Evolutionary conservation across 73 alveolate genomes (phyloP).

Genomic region (Paramecium bursaria): DNA sequence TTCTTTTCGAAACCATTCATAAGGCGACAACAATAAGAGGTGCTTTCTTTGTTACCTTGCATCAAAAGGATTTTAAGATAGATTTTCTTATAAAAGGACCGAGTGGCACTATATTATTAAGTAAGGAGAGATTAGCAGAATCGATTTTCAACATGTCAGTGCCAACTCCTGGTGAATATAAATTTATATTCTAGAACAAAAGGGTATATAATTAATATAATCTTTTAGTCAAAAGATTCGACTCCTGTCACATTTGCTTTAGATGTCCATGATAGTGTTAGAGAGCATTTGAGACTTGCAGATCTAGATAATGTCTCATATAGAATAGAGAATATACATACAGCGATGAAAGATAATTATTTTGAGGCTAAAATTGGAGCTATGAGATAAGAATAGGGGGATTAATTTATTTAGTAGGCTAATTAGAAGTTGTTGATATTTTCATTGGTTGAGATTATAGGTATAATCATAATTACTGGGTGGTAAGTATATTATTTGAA

Average conservation of each 20-base stretch:
- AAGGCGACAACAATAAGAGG: conserved; percentile 14
- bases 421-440: conserved; percentile 9
- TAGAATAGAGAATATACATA: conserved; percentile 14
- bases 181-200: conserved; percentile 35
- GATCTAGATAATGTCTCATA: conserved; percentile 28
- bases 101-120: background rate
- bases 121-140: conserved; percentile 33
- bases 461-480: conserved; percentile 26
- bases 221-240: conserved; percentile 25
- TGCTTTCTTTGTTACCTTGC: conserved; percentile 21
- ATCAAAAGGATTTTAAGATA: background rate
- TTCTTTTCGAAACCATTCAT: conserved; percentile 7
- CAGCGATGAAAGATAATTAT: conserved; percentile 54
- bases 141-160: conserved; percentile 17
- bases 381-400: background rate
- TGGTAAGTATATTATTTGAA: conserved; percentile 44
- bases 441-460: conserved; percentile 19
- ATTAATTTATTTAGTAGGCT: background rate
- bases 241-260: conserved; percentile 28
- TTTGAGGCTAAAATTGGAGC: conserved; percentile 27
- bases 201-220: background rate
- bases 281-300: conserved; percentile 5
- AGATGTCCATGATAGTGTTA: conserved; percentile 42
- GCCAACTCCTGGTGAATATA: conserved; percentile 51
- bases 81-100: conserved; percentile 18